These are phyloP conservation scores for Asterochloris erici DNA, from an alignment of 139 green algal genomes.

Conservation along the genomic window DNA sequence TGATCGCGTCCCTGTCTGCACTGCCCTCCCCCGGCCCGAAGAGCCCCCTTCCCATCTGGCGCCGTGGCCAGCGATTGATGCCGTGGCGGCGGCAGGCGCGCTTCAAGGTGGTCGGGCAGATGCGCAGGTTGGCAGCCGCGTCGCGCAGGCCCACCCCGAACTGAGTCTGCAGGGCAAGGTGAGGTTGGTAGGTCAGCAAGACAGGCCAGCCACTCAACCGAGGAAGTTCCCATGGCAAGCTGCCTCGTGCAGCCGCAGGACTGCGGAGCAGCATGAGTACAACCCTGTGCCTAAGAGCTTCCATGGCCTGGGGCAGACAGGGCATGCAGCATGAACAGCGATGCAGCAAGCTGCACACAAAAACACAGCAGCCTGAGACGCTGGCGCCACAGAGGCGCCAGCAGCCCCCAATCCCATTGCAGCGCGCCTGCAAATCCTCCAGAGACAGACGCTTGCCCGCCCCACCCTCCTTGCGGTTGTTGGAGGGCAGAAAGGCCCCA, in stretches of 20 bases:
- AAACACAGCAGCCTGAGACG: too few species aligned
- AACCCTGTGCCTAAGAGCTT: too few species aligned
- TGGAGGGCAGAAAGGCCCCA: background rate
- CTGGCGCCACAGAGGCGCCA: too few species aligned
- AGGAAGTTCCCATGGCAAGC: too few species aligned
- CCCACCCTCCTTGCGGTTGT: slow-evolving; percentile 9
- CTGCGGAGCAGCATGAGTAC: background rate
- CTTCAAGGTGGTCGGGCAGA: slow-evolving; percentile 91
- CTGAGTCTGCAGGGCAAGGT: slow-evolving; percentile 52
- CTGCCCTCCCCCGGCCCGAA: too few species aligned
- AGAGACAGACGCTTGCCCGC: slow-evolving; percentile 21
- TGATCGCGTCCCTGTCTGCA: too few species aligned
- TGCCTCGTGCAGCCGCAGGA: background rate
- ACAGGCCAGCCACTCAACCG: background rate
- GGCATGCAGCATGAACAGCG: too few species aligned
- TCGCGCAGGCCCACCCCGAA: slow-evolving; percentile 86
- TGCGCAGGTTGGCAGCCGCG: slow-evolving; percentile 73
- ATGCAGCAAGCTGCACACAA: too few species aligned
- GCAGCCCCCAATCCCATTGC: too few species aligned
- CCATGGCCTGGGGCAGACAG: too few species aligned
- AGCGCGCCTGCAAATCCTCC: slow-evolving; percentile 18
- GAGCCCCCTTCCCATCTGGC: slow-evolving; percentile 19
- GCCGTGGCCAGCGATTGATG: slow-evolving; percentile 81
- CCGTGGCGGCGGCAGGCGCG: slow-evolving; percentile 75
- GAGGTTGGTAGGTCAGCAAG: background rate